These are phyloP conservation scores for Tilletia caries DNA, from an alignment of 1,284 basidiomycete species.

Conservation along the genomic window DNA sequence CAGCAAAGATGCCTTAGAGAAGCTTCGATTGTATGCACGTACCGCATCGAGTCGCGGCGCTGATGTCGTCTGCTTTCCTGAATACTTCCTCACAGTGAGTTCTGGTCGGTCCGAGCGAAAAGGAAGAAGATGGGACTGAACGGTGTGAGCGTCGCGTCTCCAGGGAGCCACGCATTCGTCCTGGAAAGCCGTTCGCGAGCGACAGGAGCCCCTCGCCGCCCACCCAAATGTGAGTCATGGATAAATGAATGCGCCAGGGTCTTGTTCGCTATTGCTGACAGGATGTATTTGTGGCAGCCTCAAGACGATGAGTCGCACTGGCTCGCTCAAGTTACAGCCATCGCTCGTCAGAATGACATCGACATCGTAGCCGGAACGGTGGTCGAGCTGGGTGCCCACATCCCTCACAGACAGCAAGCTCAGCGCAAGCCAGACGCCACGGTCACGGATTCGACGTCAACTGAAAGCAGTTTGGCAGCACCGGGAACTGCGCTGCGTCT, in stretches of 20 bases:
- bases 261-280: not conserved
- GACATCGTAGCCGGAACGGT: slow-evolving; percentile 51
- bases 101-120: not conserved
- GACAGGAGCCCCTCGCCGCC: not conserved
- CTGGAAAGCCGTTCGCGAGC: not conserved
- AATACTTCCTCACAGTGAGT: slow-evolving; percentile 43
- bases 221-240: not conserved
- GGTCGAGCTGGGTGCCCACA: slow-evolving; percentile 36
- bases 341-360: slow-evolving; percentile 34
- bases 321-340: slow-evolving; percentile 29
- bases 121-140: slow-evolving; percentile 33
- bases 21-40: not conserved
- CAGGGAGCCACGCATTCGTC: slow-evolving; percentile 18
- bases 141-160: slow-evolving; percentile 17
- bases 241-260: not conserved
- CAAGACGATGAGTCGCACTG: slow-evolving; percentile 32
- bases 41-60: slow-evolving; percentile 25
- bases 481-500: not conserved
- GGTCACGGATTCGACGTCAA: not conserved
- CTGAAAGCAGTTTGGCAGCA: not conserved
- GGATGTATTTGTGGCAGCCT: slow-evolving; percentile 3
- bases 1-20: not conserved
- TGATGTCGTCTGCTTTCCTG: slow-evolving; percentile 48
- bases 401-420: slow-evolving; percentile 14
- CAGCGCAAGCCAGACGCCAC: too few species aligned